Base-by-base conservation (phyloP, 768 basidiomycete species). In the Scleroderma citrinum region DNA sequence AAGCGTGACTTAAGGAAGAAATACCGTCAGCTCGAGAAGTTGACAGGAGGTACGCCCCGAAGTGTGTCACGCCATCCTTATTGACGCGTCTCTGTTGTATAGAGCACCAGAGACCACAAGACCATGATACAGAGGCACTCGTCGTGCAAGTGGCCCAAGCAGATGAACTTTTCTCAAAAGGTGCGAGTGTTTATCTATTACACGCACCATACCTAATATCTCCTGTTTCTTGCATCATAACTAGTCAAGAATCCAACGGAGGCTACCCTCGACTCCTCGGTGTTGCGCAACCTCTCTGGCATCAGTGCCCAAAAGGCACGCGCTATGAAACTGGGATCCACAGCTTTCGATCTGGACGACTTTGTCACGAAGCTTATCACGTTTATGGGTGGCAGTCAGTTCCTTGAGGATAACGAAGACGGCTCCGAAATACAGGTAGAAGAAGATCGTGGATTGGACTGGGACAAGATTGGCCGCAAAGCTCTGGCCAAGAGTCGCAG, bases 321-420 rank as follows among this genome's bases (percentile, higher is more conserved):
- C 26, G 83, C 83, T 26, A 85, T 95, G 81, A 92, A 90, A 65
- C 81, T 90, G 0, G 91, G 89, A 46, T 80, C 81, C 0, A 87
- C 89, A 47, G 82, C 85, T 13, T 99, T 98, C 60, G 95, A 99
- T 60, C 72, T 88, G 35, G 92, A 95, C 55, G 93, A 97, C 48
- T 97, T 94, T 57, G 72, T 99, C 47, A 67, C 80, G 6, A 85
- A 85, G 58, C 72, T 92, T 31, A 71, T 85, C 41, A 76, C 70
- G 13, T 88, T 81, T 59, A 86, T 92, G 85, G 87, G 88, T 16
- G 87, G 87, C 5, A 71, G 75, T 29, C 74, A 75, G 30, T 71
- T 75, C 31, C 74, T 80, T 44, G 69, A 64, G 14, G 61, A 59
- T 24, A 57, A 63, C 49, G 76, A 58, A 14, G 74, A 76, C 3